Evolutionary conservation across 352 stramenopile genomes (phyloP).

Genomic region (Poterioochromonas sp.): DNA sequence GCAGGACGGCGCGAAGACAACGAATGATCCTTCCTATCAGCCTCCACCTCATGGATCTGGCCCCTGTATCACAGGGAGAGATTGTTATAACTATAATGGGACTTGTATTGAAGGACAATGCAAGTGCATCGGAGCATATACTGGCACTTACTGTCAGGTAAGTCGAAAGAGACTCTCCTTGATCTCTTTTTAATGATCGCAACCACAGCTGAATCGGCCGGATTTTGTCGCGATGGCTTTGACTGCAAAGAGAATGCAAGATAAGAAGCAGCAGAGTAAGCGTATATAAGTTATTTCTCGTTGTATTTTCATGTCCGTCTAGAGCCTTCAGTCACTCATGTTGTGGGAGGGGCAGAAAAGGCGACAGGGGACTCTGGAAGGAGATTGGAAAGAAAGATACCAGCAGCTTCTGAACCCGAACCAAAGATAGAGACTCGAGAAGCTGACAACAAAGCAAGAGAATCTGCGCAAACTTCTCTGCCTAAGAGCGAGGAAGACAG

Average conservation of each 20-base stretch:
- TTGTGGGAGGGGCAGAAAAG: too few species aligned
- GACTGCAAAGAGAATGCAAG: neutral
- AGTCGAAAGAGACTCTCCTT: too few species aligned
- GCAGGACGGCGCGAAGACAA: neutral
- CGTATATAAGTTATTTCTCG: too few species aligned
- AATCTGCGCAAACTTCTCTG: too few species aligned
- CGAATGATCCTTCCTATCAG: neutral
- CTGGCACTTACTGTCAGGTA: constrained; percentile 26
- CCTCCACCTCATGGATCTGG: constrained; percentile 17
- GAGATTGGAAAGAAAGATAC: neutral
- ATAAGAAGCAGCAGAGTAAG: neutral
- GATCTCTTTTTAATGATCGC: too few species aligned
- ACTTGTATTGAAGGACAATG: neutral
- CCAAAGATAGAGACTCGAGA: too few species aligned
- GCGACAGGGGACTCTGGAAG: neutral
- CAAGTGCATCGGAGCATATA: neutral
- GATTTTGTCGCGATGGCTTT: neutral
- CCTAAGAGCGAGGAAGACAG: neutral
- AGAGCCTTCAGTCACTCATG: too few species aligned
- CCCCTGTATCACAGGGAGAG: neutral
- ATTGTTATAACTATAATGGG: constrained; percentile 28
- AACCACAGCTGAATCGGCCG: neutral
- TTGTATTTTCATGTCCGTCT: too few species aligned
- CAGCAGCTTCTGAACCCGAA: neutral
- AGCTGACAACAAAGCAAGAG: too few species aligned